phyloP scores from a whole-genome alignment of 1,284 basidiomycete species.

The Rugosomyces carneus region DNA sequence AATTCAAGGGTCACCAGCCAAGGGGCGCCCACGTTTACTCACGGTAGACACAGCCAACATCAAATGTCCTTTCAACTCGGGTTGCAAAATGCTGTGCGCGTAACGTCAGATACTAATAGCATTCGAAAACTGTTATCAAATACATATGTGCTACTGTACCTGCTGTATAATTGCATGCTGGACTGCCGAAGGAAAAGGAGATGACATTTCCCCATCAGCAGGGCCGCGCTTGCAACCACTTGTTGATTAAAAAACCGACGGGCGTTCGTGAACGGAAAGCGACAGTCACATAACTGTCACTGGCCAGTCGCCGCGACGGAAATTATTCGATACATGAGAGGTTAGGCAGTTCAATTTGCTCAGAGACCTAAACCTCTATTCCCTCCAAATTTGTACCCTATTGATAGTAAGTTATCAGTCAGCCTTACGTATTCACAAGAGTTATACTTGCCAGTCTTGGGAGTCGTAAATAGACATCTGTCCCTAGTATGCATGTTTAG shows the following conservation, averaged over 20 bases:
- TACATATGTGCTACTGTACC: background rate
- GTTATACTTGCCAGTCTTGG: constrained; percentile 70
- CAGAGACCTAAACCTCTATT: constrained; percentile 64
- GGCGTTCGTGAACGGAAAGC: too few species aligned
- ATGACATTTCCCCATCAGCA: constrained; percentile 3
- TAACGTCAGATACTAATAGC: background rate
- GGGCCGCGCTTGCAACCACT: too few species aligned
- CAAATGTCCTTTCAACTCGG: background rate
- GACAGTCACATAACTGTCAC: background rate
- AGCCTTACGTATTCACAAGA: background rate
- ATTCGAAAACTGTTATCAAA: too few species aligned
- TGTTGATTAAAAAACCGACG: too few species aligned
- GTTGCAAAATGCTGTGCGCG: background rate
- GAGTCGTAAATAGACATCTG: constrained; percentile 74
- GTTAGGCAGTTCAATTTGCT: background rate
- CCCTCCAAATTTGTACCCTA: constrained; percentile 82
- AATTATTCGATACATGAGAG: background rate
- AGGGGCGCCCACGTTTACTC: background rate
- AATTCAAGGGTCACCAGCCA: background rate
- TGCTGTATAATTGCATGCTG: too few species aligned
- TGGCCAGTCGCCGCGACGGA: background rate
- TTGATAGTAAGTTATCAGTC: constrained; percentile 1
- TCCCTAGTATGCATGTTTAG: constrained; percentile 45
- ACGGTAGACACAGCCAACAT: background rate
- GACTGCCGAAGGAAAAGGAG: background rate